Evolutionary conservation across 164 flowering plant species (phyloP).

Genomic region (Umbellularia californica): DNA sequence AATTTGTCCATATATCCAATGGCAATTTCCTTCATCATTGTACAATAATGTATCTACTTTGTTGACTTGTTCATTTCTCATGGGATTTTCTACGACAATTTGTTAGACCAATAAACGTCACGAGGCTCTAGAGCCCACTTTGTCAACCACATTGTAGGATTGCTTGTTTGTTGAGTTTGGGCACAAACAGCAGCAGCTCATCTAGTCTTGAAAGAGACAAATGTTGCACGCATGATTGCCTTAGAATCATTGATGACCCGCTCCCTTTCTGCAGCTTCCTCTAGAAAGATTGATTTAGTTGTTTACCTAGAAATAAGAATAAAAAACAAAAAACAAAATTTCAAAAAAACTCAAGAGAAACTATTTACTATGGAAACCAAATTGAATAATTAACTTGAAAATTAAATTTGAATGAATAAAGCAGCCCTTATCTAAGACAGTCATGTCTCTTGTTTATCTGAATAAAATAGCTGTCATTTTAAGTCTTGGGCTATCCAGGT

Average conservation of each 20-base stretch:
- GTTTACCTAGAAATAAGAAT: neutral
- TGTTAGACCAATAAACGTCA: slow-evolving; percentile 73
- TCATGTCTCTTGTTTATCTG: too few relatives aligned
- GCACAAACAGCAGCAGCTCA: slow-evolving; percentile 95
- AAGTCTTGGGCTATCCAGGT: too few relatives aligned
- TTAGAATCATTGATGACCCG: slow-evolving; percentile 59
- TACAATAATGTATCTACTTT: too few relatives aligned
- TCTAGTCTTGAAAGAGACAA: slow-evolving; percentile 74
- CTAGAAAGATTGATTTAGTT: slow-evolving; percentile 11
- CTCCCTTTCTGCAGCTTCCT: slow-evolving; percentile 69
- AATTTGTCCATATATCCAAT: too few relatives aligned
- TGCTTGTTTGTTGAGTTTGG: slow-evolving; percentile 81
- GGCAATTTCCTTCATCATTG: too few relatives aligned
- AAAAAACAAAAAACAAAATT: too few relatives aligned
- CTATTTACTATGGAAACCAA: neutral
- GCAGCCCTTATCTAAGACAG: too few relatives aligned
- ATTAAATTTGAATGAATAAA: neutral
- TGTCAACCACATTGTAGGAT: slow-evolving; percentile 84
- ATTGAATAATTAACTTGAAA: too few relatives aligned
- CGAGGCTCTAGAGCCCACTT: slow-evolving; percentile 96
- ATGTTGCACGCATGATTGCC: slow-evolving; percentile 74
- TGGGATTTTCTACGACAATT: too few relatives aligned
- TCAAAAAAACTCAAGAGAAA: neutral
- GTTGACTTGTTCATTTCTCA: too few relatives aligned
- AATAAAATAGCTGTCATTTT: too few relatives aligned